Conservation (phyloP, 1,284 basidiomycete species). For the Ganoderma multipileum region DNA sequence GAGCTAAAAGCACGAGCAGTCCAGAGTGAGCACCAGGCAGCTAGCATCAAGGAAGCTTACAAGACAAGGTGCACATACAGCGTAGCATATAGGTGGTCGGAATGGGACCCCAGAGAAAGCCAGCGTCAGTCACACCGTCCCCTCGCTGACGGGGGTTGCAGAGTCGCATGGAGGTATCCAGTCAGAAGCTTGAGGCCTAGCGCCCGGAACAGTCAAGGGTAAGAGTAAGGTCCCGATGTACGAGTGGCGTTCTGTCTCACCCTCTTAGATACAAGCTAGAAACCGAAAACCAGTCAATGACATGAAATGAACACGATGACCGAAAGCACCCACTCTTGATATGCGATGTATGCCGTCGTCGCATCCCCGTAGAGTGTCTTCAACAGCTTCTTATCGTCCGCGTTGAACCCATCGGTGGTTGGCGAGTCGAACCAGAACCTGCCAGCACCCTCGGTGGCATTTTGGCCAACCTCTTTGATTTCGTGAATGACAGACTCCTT, state of each 20-base stretch:
- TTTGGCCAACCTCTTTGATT: conserved; percentile 1
- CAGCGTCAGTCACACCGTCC: not conserved
- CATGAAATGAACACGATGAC: not conserved
- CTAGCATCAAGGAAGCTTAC: not conserved
- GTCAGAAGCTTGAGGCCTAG: conserved; percentile 4
- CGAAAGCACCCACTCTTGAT: conserved; percentile 4
- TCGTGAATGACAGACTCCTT: conserved; percentile 11
- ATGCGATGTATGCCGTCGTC: conserved; percentile 3
- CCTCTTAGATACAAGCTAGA: conserved; percentile 4
- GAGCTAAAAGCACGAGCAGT: not conserved
- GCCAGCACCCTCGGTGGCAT: not conserved
- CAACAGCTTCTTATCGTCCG: conserved; percentile 7
- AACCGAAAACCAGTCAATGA: not conserved
- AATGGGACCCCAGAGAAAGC: not conserved
- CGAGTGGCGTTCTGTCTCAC: not conserved
- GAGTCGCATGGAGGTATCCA: conserved; percentile 6
- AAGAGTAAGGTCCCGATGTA: not conserved
- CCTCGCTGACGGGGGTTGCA: not conserved
- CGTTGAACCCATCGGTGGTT: not conserved
- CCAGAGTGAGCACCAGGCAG: not conserved
- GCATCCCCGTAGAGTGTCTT: conserved; percentile 13
- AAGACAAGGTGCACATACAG: not conserved
- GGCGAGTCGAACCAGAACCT: conserved; percentile 11
- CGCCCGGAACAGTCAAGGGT: not conserved
- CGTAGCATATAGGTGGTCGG: not conserved